Base-by-base conservation (phyloP, 371 early-diverging fungal species). In the Apophysomyces trapeziformis region DNA sequence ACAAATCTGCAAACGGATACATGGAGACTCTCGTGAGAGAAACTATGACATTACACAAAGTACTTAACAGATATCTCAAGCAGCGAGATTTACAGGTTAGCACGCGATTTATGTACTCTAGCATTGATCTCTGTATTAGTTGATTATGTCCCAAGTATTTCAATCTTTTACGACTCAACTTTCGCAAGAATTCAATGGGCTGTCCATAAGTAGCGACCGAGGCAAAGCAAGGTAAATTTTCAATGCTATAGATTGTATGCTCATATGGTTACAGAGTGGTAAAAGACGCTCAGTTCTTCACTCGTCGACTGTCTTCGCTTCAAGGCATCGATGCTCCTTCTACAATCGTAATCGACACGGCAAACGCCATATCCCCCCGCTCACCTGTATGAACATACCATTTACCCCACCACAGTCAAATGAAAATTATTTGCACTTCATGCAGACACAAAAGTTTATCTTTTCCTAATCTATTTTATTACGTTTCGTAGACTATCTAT, bases 21-120 rank as follows among this genome's bases (percentile, higher is more conserved):
- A 94, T 94, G 93, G 92, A 89, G 9, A 82, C 81, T 18, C 79
- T 97, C n/a, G 93, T 95, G 58, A 97, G 93, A 76, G 96, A 97
- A 70, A 93, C 93, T 1, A 80, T 83, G 39, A 94, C 93, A n/a
- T 82, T 97, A 59, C 95, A 97, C 73, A 92, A 91, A 66, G 94
- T 96, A 11, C 74, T 97, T 13, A 78, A 84, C 36, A 91, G 91
- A 65, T 96, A 94, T 65, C 74, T 97, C 37, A 91, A 91, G 5
- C 73, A 76, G 0, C 80, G 88, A 1, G 83, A 87, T 41, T 75
- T 95, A 70, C 84, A 85, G 79, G 91, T 90, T 79, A 68, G 73
- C 54, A 26, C 32, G 32, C 32, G 32, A n/a, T 13, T 47, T n/a
- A 16, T n/a, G 18, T 21, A 14, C 16, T 16, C 47, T 7, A 13